Evolutionary conservation across 2,329 filamentous ascomycete species (phyloP).

Genomic region (Penicillium sp.): DNA sequence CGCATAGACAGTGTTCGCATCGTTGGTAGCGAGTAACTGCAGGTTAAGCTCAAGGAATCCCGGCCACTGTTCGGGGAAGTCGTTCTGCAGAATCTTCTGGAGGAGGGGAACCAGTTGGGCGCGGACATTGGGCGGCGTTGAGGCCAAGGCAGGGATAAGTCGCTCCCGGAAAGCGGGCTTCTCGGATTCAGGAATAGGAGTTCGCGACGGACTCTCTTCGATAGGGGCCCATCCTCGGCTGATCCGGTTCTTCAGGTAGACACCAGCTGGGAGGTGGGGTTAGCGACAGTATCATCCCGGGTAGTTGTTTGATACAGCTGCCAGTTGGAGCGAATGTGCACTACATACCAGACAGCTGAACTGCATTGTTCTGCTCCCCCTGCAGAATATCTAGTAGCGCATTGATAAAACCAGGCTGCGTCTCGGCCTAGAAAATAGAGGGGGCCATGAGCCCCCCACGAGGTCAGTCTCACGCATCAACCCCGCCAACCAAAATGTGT

Average conservation of each 20-base stretch:
- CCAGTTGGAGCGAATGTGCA: not conserved
- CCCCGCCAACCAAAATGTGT: constrained; percentile 9
- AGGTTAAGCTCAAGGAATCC: constrained; percentile 90
- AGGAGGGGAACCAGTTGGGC: constrained; percentile 91
- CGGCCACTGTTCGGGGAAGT: constrained; percentile 94
- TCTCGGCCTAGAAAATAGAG: constrained; percentile 68
- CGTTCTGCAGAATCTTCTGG: constrained; percentile 92
- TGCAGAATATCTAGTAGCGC: constrained; percentile 88
- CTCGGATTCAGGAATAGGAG: constrained; percentile 81
- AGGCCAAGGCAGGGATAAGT: constrained; percentile 82
- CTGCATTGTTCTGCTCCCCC: constrained; percentile 77
- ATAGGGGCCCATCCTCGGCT: constrained; percentile 83
- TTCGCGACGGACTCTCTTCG: constrained; percentile 71
- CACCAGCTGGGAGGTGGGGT: constrained; percentile 64
- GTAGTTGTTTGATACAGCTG: not conserved
- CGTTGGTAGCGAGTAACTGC: constrained; percentile 82
- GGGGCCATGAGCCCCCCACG: constrained; percentile 9
- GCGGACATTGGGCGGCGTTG: constrained; percentile 76
- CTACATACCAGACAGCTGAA: constrained; percentile 78
- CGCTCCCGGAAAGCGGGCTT: constrained; percentile 84
- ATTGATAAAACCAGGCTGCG: constrained; percentile 84
- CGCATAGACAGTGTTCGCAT: constrained; percentile 82
- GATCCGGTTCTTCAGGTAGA: constrained; percentile 97
- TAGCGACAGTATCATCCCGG: not conserved
- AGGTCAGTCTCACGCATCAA: constrained; percentile 17